A percentile compares a stretch with the other conserved stretches of the same genome.
Evolutionary conservation across 2,329 filamentous ascomycete species (phyloP).

Genomic region (Dactylellina cionopaga): DNA sequence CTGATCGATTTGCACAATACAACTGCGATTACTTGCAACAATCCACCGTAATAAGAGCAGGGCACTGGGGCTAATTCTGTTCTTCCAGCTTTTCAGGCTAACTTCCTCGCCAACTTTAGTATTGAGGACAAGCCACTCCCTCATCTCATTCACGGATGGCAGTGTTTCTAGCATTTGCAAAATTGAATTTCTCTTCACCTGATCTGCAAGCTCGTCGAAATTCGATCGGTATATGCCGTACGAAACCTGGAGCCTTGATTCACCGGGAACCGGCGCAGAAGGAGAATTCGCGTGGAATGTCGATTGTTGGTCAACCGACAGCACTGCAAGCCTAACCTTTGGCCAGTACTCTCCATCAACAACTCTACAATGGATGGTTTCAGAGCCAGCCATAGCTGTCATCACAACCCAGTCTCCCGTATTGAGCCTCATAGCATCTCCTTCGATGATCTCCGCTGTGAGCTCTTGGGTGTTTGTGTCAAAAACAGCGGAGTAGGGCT

Average conservation of each 20-base stretch:
- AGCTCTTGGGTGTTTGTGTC: constrained; percentile 27
- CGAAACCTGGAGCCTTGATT: constrained; percentile 29
- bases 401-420: constrained; percentile 67
- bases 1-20: constrained; percentile 78
- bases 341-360: constrained; percentile 63
- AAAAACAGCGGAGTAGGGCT: constrained; percentile 9
- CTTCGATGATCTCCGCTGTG: background rate
- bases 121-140: constrained; percentile 62
- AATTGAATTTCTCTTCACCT: constrained; percentile 65
- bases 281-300: constrained; percentile 3
- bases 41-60: constrained; percentile 85
- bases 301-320: constrained; percentile 1
- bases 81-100: constrained; percentile 64
- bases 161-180: constrained; percentile 69
- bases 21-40: constrained; percentile 87
- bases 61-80: constrained; percentile 72
- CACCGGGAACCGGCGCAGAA: background rate
- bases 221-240: constrained; percentile 66
- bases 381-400: constrained; percentile 16
- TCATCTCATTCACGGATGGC: constrained; percentile 71
- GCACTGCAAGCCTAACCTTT: constrained; percentile 59
- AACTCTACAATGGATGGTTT: constrained; percentile 65
- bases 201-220: constrained; percentile 67
- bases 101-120: constrained; percentile 55
- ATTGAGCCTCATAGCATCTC: constrained; percentile 59